These are phyloP conservation scores for Trichophyton mentagrophytes DNA, from an alignment of 2,329 filamentous ascomycete species.

Conservation along the genomic window DNA sequence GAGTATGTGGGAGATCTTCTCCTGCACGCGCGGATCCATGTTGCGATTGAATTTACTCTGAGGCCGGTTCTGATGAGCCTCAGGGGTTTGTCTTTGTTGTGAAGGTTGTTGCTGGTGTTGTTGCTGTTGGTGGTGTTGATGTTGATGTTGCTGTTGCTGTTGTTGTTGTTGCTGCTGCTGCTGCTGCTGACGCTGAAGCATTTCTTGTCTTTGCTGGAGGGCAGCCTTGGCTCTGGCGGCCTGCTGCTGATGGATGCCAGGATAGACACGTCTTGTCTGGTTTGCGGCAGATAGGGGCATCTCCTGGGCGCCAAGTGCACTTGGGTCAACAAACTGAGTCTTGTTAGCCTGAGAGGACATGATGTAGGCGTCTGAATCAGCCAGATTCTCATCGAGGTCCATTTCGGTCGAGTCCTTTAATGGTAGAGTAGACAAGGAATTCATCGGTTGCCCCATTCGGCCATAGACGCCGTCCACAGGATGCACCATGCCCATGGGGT, in stretches of 20 bases:
- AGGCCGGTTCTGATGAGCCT: conserved; percentile 18
- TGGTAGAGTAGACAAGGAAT: neutral
- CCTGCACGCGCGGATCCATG: conserved; percentile 63
- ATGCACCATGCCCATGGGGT: conserved; percentile 12
- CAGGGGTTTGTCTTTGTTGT: conserved; percentile 18
- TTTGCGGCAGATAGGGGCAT: conserved; percentile 35
- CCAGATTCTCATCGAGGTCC: conserved; percentile 47
- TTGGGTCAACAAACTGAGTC: conserved; percentile 58
- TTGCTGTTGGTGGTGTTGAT: conserved; percentile 41
- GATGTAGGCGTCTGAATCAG: conserved; percentile 41
- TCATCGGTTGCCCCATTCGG: neutral
- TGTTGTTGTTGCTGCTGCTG: conserved; percentile 35
- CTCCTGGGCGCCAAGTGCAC: conserved; percentile 53
- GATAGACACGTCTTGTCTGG: conserved; percentile 65
- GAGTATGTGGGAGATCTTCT: conserved; percentile 84
- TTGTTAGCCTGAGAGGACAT: conserved; percentile 21
- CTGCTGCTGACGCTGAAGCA: conserved; percentile 43
- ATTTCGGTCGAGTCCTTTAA: conserved; percentile 57
- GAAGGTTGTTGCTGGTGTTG: conserved; percentile 36
- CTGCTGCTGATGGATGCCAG: conserved; percentile 83
- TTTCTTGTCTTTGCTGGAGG: conserved; percentile 52
- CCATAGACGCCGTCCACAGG: conserved; percentile 3
- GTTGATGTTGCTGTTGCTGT: conserved; percentile 36
- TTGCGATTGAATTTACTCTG: conserved; percentile 25
- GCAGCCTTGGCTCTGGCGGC: conserved; percentile 64